Evolutionary conservation across 2,329 filamentous ascomycete species (phyloP).

Genomic region (Colletotrichum scovillei): DNA sequence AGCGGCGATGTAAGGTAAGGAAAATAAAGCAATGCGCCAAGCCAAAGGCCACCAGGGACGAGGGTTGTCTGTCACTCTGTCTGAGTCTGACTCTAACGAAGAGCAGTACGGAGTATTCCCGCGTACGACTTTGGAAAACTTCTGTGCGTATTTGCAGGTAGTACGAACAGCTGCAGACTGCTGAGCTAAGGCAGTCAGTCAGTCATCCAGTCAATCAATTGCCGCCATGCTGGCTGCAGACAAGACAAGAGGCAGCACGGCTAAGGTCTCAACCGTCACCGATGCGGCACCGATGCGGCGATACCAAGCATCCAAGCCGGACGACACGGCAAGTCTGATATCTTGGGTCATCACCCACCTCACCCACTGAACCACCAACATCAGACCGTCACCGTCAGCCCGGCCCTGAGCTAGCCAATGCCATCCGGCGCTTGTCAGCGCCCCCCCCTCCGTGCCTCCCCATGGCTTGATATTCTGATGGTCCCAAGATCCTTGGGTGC

Average conservation of each 20-base stretch:
- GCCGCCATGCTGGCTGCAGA: neutral
- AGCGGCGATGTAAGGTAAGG: neutral
- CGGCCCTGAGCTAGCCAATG: neutral
- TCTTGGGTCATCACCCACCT: neutral
- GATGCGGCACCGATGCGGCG: conserved; percentile 1
- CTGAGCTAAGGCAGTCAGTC: neutral
- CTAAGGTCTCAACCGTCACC: neutral
- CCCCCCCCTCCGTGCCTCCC: neutral
- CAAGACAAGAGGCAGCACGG: neutral
- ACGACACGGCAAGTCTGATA: conserved; percentile 10
- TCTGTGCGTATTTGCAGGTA: neutral
- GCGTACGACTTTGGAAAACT: neutral
- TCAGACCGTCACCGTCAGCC: neutral
- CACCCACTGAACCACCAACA: neutral
- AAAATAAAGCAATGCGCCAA: neutral
- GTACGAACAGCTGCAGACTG: neutral
- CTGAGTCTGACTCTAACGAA: neutral
- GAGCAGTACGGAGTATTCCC: neutral
- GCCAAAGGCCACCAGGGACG: neutral
- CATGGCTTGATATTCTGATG: neutral
- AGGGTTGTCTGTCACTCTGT: neutral
- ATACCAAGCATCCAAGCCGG: conserved; percentile 18
- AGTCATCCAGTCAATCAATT: neutral
- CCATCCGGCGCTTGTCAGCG: neutral
- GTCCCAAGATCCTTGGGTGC: neutral